phyloP scores from a whole-genome alignment of 164 flowering plant species.

The Vitis labrusca region DNA sequence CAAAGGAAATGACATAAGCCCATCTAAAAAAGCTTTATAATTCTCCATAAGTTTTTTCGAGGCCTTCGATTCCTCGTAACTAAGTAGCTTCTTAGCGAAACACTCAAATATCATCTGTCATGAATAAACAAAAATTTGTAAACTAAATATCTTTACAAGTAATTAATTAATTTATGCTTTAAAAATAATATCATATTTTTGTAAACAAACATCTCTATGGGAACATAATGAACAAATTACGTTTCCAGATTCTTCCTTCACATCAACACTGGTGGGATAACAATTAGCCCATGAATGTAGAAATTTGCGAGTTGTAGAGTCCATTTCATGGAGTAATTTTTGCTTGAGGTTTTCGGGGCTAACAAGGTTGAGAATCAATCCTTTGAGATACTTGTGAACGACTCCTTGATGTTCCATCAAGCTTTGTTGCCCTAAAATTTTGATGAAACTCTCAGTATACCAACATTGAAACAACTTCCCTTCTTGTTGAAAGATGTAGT shows the following conservation, averaged over 20 bases:
- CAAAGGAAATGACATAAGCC: constrained; percentile 42
- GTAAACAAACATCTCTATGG: too few relatives aligned
- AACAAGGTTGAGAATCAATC: constrained; percentile 34
- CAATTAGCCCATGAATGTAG: constrained; percentile 22
- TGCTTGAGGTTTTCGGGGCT: constrained; percentile 37
- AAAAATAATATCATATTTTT: too few relatives aligned
- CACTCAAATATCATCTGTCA: constrained; percentile 44
- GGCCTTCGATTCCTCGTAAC: constrained; percentile 32
- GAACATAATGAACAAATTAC: too few relatives aligned
- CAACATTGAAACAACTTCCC: constrained; percentile 36
- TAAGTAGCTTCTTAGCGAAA: constrained; percentile 37
- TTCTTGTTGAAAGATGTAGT: constrained; percentile 43
- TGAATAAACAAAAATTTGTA: not conserved
- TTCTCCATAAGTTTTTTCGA: constrained; percentile 29
- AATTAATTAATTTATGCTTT: too few relatives aligned
- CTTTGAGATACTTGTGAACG: constrained; percentile 46
- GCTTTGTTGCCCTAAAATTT: constrained; percentile 23
- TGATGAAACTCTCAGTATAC: constrained; percentile 39
- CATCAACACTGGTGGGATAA: too few relatives aligned
- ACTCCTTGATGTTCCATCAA: constrained; percentile 27
- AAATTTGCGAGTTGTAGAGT: constrained; percentile 14
- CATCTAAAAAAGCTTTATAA: constrained; percentile 34
- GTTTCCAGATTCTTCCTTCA: too few relatives aligned
- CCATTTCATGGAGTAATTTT: constrained; percentile 35
- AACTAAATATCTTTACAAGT: not conserved